Evolutionary conservation across 768 basidiomycete genomes (phyloP).

Genomic region (Trametes gibbosa): DNA sequence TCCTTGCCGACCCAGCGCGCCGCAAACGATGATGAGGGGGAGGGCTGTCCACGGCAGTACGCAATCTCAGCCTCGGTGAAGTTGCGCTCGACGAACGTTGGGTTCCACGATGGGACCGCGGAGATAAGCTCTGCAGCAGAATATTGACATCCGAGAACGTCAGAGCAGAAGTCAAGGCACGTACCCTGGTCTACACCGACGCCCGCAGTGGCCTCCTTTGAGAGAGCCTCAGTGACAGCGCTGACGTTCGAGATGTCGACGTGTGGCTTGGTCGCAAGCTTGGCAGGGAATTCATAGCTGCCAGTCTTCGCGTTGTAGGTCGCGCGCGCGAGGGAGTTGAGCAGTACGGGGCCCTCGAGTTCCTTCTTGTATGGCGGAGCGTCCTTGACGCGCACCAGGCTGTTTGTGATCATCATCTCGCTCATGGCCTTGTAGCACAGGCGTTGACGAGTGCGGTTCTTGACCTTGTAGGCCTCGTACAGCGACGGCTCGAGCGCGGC

Average conservation of each 20-base stretch:
- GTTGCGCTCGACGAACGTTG: slow-evolving; percentile 86
- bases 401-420: slow-evolving; percentile 93
- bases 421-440: slow-evolving; percentile 89
- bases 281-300: slow-evolving; percentile 75
- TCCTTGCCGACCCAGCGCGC: slow-evolving; percentile 98
- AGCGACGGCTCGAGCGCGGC: slow-evolving; percentile 76
- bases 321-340: slow-evolving; percentile 92
- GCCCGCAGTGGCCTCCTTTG: slow-evolving; percentile 55
- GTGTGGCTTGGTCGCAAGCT: slow-evolving; percentile 49
- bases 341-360: slow-evolving; percentile 79
- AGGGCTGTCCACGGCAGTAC: slow-evolving; percentile 87
- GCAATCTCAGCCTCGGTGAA: slow-evolving; percentile 86
- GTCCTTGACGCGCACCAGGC: slow-evolving; percentile 93
- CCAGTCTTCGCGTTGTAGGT: slow-evolving; percentile 79
- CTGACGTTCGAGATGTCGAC: slow-evolving; percentile 67
- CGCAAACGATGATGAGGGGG: slow-evolving; percentile 86
- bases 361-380: slow-evolving; percentile 85
- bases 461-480: slow-evolving; percentile 74
- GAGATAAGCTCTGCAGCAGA: slow-evolving; percentile 75
- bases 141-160: slow-evolving; percentile 8
- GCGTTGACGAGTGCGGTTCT: slow-evolving; percentile 62
- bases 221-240: slow-evolving; percentile 55
- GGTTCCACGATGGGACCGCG: slow-evolving; percentile 84
- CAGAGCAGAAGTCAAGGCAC: slow-evolving; percentile 18
- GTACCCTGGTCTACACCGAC: slow-evolving; percentile 89